phyloP scores from a whole-genome alignment of 2,329 filamentous ascomycete species.

The Botrytis tulipae region DNA sequence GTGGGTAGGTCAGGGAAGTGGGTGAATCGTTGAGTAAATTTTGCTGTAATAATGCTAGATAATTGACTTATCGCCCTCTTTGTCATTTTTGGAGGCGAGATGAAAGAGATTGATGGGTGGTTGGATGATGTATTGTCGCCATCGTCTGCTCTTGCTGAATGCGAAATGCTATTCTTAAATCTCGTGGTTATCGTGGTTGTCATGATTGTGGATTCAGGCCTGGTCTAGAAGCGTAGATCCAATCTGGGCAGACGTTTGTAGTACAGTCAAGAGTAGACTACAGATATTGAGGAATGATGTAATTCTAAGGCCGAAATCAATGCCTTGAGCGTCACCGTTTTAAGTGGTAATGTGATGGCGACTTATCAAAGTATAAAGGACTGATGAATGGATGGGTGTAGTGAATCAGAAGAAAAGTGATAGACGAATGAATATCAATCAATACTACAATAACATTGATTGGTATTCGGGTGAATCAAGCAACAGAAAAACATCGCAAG shows the following conservation, averaged over 20 bases:
- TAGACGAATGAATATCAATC: background rate
- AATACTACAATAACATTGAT: background rate
- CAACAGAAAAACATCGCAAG: conserved; percentile 1
- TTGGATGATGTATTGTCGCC: background rate
- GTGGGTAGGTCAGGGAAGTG: conserved; percentile 31
- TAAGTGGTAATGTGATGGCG: background rate
- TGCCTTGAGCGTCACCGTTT: background rate
- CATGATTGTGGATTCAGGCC: background rate
- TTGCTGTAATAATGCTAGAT: conserved; percentile 20
- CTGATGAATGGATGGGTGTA: background rate
- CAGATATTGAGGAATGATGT: background rate
- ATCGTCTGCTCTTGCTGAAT: conserved; percentile 40
- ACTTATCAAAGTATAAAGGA: background rate
- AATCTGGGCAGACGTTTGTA: background rate
- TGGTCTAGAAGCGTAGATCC: background rate
- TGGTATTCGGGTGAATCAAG: background rate
- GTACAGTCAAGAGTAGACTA: background rate
- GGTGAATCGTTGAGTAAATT: conserved; percentile 5
- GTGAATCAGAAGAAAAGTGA: background rate
- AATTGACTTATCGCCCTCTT: background rate
- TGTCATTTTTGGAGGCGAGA: background rate
- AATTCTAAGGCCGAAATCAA: background rate
- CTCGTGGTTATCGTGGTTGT: background rate
- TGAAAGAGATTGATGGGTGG: background rate
- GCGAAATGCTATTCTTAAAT: conserved; percentile 8